Evolutionary conservation across 345 rosid genomes (phyloP).

Genomic region (Triadica sebifera): DNA sequence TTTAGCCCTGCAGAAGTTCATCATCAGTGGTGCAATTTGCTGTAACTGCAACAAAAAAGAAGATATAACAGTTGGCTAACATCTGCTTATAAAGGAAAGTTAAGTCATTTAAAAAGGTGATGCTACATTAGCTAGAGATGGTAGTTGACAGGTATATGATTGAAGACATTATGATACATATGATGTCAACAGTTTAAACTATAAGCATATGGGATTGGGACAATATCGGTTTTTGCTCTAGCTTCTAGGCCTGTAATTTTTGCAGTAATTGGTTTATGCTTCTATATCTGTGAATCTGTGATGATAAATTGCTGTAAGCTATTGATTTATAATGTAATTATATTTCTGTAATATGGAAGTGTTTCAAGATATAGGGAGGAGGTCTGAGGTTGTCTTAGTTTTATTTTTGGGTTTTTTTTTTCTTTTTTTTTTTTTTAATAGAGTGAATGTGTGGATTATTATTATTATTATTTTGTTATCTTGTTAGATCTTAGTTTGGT

Average conservation of each 20-base stretch:
- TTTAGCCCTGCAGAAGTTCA: background rate
- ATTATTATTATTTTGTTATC: too few relatives aligned
- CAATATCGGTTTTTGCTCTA: background rate
- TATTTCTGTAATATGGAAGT: background rate
- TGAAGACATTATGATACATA: conserved; percentile 5
- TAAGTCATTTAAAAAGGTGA: conserved; percentile 5
- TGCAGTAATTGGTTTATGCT: conserved; percentile 10
- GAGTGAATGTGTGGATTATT: too few relatives aligned
- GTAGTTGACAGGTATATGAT: conserved; percentile 2
- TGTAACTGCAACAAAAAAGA: conserved; percentile 4
- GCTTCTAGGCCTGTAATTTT: conserved; percentile 12
- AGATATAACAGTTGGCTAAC: background rate
- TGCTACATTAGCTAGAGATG: conserved; percentile 5
- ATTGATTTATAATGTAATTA: conserved; percentile 7
- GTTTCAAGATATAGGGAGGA: too few relatives aligned
- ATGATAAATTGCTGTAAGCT: background rate
- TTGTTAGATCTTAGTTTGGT: too few relatives aligned
- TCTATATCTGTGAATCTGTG: background rate
- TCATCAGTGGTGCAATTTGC: background rate
- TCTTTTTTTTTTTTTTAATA: too few relatives aligned
- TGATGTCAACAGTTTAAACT: conserved; percentile 13
- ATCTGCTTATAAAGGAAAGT: conserved; percentile 3
- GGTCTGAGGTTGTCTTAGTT: too few relatives aligned
- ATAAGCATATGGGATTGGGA: conserved; percentile 7
- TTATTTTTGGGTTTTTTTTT: too few relatives aligned